Percentiles rank a stretch among this genome's conserved stretches.
phyloP scores from a whole-genome alignment of 164 flowering plant genomes.

The Pachysandra terminalis region DNA sequence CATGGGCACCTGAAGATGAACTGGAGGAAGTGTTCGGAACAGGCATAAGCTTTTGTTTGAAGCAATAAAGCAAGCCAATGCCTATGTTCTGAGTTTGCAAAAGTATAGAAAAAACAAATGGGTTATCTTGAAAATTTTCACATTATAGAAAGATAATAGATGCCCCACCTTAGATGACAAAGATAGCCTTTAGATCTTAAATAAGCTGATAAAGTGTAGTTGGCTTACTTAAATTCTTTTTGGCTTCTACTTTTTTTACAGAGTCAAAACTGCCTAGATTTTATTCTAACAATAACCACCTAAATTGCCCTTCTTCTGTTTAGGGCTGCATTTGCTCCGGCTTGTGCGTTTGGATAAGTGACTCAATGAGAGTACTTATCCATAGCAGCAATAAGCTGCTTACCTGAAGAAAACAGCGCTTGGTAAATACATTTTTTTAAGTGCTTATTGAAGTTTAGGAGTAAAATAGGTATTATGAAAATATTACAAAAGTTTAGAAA shows the following conservation, averaged over 20 bases:
- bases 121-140: constrained; percentile 10
- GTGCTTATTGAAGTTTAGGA: too few relatives aligned
- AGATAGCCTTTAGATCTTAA: constrained; percentile 19
- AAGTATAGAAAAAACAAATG: constrained; percentile 1
- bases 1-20: neutral
- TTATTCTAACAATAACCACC: neutral
- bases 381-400: too few relatives aligned
- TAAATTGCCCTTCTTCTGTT: neutral
- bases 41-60: neutral
- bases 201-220: constrained; percentile 2
- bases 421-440: too few relatives aligned
- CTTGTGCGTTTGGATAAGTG: too few relatives aligned
- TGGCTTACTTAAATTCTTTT: constrained; percentile 21
- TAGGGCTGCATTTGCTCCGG: too few relatives aligned
- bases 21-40: constrained; percentile 3
- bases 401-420: too few relatives aligned
- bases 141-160: constrained; percentile 8
- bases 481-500: too few relatives aligned
- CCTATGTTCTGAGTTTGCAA: neutral
- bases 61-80: neutral
- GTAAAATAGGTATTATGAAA: too few relatives aligned
- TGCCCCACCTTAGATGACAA: constrained; percentile 22
- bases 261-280: neutral
- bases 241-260: neutral
- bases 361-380: too few relatives aligned